A percentile compares a stretch with the other conserved stretches of the same genome.
These are phyloP conservation scores for Acer negundo DNA, from an alignment of 345 rosid species.

Conservation along the genomic window DNA sequence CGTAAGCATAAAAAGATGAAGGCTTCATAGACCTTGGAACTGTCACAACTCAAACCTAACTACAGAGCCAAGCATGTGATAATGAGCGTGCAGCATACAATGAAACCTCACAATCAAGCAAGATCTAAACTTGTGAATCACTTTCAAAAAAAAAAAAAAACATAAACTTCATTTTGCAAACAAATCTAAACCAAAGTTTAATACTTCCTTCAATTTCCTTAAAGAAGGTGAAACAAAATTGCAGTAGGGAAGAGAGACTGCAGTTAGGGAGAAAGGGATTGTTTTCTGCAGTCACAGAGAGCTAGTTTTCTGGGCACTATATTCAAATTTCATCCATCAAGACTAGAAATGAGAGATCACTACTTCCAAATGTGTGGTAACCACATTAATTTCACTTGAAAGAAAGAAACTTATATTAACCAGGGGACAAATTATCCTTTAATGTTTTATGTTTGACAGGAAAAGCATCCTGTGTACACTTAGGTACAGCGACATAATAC, in stretches of 20 bases:
- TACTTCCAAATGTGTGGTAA: background rate
- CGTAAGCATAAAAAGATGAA: background rate
- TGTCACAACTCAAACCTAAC: background rate
- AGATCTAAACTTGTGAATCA: background rate
- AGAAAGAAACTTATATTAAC: background rate
- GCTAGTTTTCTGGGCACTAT: background rate
- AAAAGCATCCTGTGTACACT: background rate
- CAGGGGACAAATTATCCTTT: background rate
- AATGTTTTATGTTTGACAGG: background rate
- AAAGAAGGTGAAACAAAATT: background rate
- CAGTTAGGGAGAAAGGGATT: background rate
- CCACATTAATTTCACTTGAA: background rate
- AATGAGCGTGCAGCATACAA: too few species aligned
- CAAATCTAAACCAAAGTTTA: too few species aligned
- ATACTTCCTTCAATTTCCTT: background rate
- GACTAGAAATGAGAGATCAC: background rate
- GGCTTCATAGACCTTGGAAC: background rate
- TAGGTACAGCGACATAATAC: background rate
- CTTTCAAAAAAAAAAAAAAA: background rate
- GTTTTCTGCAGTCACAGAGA: background rate
- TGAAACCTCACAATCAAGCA: too few species aligned
- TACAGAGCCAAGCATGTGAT: background rate
- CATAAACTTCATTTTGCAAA: too few species aligned
- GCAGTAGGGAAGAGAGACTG: too few species aligned
- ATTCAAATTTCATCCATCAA: background rate